Base-by-base conservation (phyloP, 2,329 filamentous ascomycete genomes). In the Cladosporium sp. region DNA sequence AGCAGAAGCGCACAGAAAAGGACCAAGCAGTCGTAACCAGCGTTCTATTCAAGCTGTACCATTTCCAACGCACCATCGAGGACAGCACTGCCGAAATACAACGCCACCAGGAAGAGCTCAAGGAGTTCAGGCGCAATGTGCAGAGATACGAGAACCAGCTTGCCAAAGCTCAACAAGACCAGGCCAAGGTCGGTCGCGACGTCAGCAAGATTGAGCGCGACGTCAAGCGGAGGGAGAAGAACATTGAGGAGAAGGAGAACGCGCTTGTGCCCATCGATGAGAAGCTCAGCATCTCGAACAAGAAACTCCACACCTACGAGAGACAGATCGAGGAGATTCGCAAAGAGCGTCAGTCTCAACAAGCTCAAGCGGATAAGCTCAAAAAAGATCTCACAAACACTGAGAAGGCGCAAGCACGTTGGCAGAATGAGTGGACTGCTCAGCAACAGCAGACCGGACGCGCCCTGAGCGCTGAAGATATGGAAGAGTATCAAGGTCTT, bases 41-140 rank as follows among this genome's bases (percentile, higher is more conserved):
- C 70, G 93, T 96, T 37, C 82, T 99, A 16, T 99, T 94, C 94
- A 98, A 97, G 79, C 84, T 99, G 1, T 98, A 92, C 77, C 93
- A 97, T 75, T 96, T 96, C 76, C 94, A 99, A 78, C 90, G 89
- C 66, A 87, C 93, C 33, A 97, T 99, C 82, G 92, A 97, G 72
- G 91, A 94, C 72, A 97, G 95, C 28, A 93, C 90, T 71, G 88
- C 88, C 53, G 89, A 95, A 73, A 99, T 99, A 66, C 90, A 94
- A 73, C 92, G 91, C 72, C 93, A 97, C 72, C 93, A 98, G 73
- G 92, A 97, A 74, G 93, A 98, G 72, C 83, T 99, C 23, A 96
- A 96, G 77, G 94, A 98, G 77, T 91, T 93, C 75, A 89, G 91
- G 62, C 91, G 95, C 57, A 93, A 92, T 40, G 89, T 97, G 23